Evolutionary conservation across 495 filamentous ascomycete genomes (phyloP).

Genomic region (Eremomyces bilateralis): DNA sequence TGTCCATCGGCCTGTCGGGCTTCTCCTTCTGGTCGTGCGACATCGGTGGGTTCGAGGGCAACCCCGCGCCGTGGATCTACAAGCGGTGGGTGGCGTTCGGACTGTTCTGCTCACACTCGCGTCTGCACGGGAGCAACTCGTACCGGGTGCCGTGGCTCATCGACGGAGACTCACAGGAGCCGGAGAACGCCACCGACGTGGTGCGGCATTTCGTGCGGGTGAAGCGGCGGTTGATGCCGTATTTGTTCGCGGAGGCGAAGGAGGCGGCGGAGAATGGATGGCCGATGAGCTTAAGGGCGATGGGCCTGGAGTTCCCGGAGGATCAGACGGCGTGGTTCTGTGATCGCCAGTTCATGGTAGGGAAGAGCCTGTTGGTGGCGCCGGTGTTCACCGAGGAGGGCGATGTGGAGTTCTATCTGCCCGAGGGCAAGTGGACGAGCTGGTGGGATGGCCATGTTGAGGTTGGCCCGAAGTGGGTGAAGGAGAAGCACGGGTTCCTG

Average conservation of each 20-base stretch:
- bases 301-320: constrained; percentile 15
- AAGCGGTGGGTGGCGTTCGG: constrained; percentile 61
- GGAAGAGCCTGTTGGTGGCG: constrained; percentile 11
- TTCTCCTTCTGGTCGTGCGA: constrained; percentile 50
- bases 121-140: constrained; percentile 41
- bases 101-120: constrained; percentile 41
- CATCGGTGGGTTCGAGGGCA: constrained; percentile 55
- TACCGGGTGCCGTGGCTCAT: constrained; percentile 56
- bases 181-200: constrained; percentile 12
- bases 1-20: constrained; percentile 40
- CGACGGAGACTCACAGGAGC: constrained; percentile 22
- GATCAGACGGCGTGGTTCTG: constrained; percentile 13
- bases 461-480: constrained; percentile 10
- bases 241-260: constrained; percentile 13
- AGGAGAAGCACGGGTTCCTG: constrained; percentile 12
- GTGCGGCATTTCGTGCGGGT: constrained; percentile 11
- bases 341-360: constrained; percentile 17
- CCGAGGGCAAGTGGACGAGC: constrained; percentile 55
- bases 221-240: constrained; percentile 16
- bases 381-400: constrained; percentile 15
- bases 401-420: constrained; percentile 53
- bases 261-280: constrained; percentile 13
- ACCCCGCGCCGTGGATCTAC: constrained; percentile 43
- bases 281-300: constrained; percentile 15
- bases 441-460: constrained; percentile 55